Conservation (phyloP, 2,329 filamentous ascomycete genomes). For the Sphaerulina vaccinii region DNA sequence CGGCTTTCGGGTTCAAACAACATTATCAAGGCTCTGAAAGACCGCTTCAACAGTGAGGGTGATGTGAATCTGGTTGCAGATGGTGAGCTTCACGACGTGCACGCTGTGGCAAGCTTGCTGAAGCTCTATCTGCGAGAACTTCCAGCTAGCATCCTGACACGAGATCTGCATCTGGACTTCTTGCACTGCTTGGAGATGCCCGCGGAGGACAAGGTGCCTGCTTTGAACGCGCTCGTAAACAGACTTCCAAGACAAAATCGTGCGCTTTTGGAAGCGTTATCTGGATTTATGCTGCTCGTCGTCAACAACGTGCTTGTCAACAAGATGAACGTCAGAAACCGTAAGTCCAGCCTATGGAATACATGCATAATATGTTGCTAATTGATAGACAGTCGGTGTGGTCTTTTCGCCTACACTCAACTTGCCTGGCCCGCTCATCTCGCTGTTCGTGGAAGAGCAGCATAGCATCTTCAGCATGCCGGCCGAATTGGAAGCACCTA, state of each 20-base stretch:
- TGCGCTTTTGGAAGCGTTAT: constrained; percentile 77
- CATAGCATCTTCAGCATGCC: constrained; percentile 75
- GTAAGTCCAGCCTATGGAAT: constrained; percentile 33
- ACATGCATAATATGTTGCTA: constrained; percentile 11
- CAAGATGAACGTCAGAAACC: constrained; percentile 96
- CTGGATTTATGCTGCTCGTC: constrained; percentile 85
- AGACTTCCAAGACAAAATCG: constrained; percentile 77
- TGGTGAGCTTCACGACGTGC: constrained; percentile 87
- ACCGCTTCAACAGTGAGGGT: constrained; percentile 89
- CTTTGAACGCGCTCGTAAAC: constrained; percentile 75
- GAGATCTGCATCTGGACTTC: constrained; percentile 88
- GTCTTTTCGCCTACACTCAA: constrained; percentile 97
- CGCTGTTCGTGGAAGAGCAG: constrained; percentile 89
- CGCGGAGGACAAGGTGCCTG: constrained; percentile 69
- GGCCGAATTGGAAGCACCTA: constrained; percentile 1
- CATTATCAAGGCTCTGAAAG: constrained; percentile 84
- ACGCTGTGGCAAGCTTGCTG: constrained; percentile 88
- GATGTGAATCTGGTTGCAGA: constrained; percentile 81
- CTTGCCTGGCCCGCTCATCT: constrained; percentile 91
- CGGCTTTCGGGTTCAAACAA: constrained; percentile 94
- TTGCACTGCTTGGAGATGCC: constrained; percentile 67
- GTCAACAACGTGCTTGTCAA: constrained; percentile 87
- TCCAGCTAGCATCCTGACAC: constrained; percentile 84
- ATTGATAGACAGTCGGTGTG: constrained; percentile 67
- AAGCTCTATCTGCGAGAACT: constrained; percentile 93